Base-by-base conservation (phyloP, 2,329 filamentous ascomycete species). In the Hypoxylon sp. region DNA sequence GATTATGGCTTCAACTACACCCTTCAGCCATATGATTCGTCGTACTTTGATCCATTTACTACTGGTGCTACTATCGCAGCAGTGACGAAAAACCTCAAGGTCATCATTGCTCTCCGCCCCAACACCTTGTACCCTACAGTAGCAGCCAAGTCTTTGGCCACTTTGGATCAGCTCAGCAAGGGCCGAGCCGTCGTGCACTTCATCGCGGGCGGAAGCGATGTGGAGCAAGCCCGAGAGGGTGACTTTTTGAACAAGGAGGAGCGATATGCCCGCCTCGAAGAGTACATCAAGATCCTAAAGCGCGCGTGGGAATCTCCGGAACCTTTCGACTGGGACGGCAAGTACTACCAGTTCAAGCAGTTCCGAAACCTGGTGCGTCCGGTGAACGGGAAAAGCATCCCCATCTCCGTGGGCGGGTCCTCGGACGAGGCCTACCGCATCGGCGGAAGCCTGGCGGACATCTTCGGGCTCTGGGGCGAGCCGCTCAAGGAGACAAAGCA, bases 391-490 rank as follows among this genome's bases (percentile, higher is more conserved):
- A 36, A 16, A 17, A 73, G 70, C 16, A 83, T 85, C 36, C 78
- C 79, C 1, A 76, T 85, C 2, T 84, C 81, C 0, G 81, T 85
- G 0, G 82, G 82, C 7, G 82, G 82, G 0, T 83, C 80, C 0
- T 84, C 80, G 0, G 75, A 78, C 12, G 81, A 80, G 3, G 82
- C 82, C 0, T 85, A 85, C 66, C 78, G 81, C 15, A 73, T 84
- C 27, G 82, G 82, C 16, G 82, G 82, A 19, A 70, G 76, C 0
- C 72, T 84, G 2, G 82, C 76, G 19, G 82, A 86, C 55, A 86
- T 86, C 60, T 85, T 85, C 55, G 82, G 82, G 0, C 76, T 86
- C 3, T 86, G 82, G 82, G 82, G 82, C 7, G 82, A 86, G 61
- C 82, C 82, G 1, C 70, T 85, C 2, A 83, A 84, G 67, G 82